Base-by-base conservation (phyloP, 2,329 filamentous ascomycete genomes). In the Fusarium multiceps region DNA sequence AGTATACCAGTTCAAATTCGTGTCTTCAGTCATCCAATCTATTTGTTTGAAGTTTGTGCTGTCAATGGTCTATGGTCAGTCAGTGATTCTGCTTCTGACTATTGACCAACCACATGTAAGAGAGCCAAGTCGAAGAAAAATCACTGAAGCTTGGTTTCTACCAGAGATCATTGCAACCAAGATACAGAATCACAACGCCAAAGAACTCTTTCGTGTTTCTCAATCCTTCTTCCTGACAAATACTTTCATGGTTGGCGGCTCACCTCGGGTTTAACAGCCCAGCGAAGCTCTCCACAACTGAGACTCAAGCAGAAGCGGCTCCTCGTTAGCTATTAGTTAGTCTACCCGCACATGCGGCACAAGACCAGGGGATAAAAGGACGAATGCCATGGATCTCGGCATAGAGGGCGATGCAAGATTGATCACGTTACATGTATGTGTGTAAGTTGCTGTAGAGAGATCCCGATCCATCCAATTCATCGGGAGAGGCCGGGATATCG, bases 401-500 rank as follows among this genome's bases (percentile, higher is more conserved):
- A 70, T 46, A 55, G 58, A 43, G 48, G 53, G 37, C 46, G 59
- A 69, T 20, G 41, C 57, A 63, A 48, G 42, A 47, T 56, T 66
- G 57, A 59, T 70, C 62, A 69, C 53, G 53, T 59, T 68, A 55
- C 32, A n/a, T 40, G 32, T 20, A 43, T 25, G 34, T 37, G 34
- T 37, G 34, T n/a, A n/a, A 37, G 34, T 37, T 37, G 34, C 34
- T 37, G 34, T 37, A 37, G 55, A 55, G 28, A 55, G 48, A 58
- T 58, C 45, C 63, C 48, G 63, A 59, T 40, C 41, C 28, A 63
- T 50, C 23, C 23, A 41, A 27, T 25, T 18, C 13, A 48, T 68
- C 67, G 67, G 67, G 46, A 71, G 66, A 49, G 62, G 42, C 57
- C 67, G 67, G 67, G 56, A 67, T 32, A 61, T 46, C 61, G 48